Evolutionary conservation across 1,139 yeast species (phyloP).

Genomic region (Kazachstania sp.): DNA sequence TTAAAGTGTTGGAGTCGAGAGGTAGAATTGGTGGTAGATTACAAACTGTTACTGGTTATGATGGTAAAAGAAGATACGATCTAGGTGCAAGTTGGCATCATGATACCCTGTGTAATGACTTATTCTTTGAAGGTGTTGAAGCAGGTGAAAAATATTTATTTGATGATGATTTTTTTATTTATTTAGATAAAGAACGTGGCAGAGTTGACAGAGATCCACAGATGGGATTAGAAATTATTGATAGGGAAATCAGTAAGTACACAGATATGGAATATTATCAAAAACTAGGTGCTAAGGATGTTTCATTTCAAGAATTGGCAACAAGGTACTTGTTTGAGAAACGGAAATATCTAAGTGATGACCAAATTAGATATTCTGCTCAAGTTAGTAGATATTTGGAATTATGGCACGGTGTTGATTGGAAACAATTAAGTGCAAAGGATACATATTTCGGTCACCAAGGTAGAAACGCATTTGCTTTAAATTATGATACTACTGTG

Average conservation of each 20-base stretch:
- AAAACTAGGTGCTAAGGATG: slow-evolving; percentile 41
- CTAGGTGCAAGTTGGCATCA: slow-evolving; percentile 90
- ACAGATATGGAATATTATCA: slow-evolving; percentile 48
- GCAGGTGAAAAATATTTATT: slow-evolving; percentile 26
- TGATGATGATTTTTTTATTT: slow-evolving; percentile 39
- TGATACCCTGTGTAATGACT: slow-evolving; percentile 59
- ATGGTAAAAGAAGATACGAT: slow-evolving; percentile 41
- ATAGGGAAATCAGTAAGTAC: slow-evolving; percentile 52
- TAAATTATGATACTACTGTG: slow-evolving; percentile 45
- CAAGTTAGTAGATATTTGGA: slow-evolving; percentile 52
- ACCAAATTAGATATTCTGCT: slow-evolving; percentile 44
- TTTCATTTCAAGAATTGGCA: slow-evolving; percentile 43
- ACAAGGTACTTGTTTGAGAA: slow-evolving; percentile 41
- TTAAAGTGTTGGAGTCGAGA: slow-evolving; percentile 50
- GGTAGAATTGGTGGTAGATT: slow-evolving; percentile 54
- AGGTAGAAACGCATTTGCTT: slow-evolving; percentile 65
- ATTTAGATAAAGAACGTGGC: slow-evolving; percentile 29
- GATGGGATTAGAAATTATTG: slow-evolving; percentile 38
- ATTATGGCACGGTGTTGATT: slow-evolving; percentile 70
- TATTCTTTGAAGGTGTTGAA: slow-evolving; percentile 48
- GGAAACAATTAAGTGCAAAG: slow-evolving; percentile 59
- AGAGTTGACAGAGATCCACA: slow-evolving; percentile 27
- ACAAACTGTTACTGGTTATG: slow-evolving; percentile 33
- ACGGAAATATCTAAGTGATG: slow-evolving; percentile 40
- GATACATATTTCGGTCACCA: slow-evolving; percentile 57